These are phyloP conservation scores for Aspergillus jensenii DNA, from an alignment of 2,329 filamentous ascomycete genomes.

Conservation along the genomic window DNA sequence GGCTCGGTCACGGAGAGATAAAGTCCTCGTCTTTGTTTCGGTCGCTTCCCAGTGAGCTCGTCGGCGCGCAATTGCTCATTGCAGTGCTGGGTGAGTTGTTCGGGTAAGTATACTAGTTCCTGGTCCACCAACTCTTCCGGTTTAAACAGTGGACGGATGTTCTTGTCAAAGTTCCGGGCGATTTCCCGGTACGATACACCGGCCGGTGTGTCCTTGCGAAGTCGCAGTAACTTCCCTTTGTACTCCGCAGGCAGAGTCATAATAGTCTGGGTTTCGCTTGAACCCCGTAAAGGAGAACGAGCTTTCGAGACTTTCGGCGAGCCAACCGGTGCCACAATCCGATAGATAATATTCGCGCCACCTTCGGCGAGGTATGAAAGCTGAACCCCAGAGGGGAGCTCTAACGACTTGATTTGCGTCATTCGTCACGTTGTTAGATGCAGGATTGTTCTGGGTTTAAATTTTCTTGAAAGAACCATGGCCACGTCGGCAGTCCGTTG, in stretches of 20 bases:
- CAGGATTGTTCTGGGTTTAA: slow-evolving; percentile 10
- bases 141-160: slow-evolving; percentile 57
- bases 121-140: slow-evolving; percentile 57
- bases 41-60: slow-evolving; percentile 46
- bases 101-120: slow-evolving; percentile 51
- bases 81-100: slow-evolving; percentile 47
- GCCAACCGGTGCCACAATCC: slow-evolving; percentile 45
- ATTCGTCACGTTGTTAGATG: slow-evolving; percentile 26
- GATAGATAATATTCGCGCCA: slow-evolving; percentile 74
- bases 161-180: slow-evolving; percentile 37
- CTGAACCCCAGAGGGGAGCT: slow-evolving; percentile 36
- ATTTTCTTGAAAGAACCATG: slow-evolving; percentile 18
- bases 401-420: slow-evolving; percentile 32
- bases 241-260: slow-evolving; percentile 22
- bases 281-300: slow-evolving; percentile 14
- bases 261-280: slow-evolving; percentile 1
- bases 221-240: slow-evolving; percentile 56
- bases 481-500: slow-evolving; percentile 11
- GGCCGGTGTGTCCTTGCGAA: slow-evolving; percentile 58
- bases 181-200: slow-evolving; percentile 54
- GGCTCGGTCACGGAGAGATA: slow-evolving; percentile 57
- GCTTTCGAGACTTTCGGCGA: slow-evolving; percentile 27
- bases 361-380: slow-evolving; percentile 63
- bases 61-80: slow-evolving; percentile 55
- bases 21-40: slow-evolving; percentile 50